Evolutionary conservation across 2,329 filamentous ascomycete species (phyloP), one percentile per base, ranked within the genome.

Genomic region (Microcyclosporella mali): DNA sequence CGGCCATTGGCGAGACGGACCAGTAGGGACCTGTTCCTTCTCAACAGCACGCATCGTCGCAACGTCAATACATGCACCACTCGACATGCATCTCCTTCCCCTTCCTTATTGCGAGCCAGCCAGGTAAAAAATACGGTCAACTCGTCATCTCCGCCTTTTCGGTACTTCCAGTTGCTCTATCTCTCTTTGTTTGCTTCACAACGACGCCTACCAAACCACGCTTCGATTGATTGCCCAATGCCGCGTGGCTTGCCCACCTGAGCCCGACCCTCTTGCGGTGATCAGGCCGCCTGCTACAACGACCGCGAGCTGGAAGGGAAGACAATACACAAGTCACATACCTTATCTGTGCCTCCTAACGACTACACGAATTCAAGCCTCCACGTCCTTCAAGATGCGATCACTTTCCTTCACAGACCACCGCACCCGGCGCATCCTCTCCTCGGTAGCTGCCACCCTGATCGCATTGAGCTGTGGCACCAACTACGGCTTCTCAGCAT

Each of bases 401-500:
- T 17, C 6, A 14, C 40, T 18, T 1, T 29, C 31, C 2, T 25
- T 17, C 30, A 37, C 70, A 39, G 71, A 77, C 52, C 68, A 79
- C 53, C 71, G 75, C 51, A 77, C 73, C 58, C 81, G 81, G 50
- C 84, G 89, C 55, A 73, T 94, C 41, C 68, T 92, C 43, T 89
- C 90, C 52, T 90, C 89, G 56, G 71, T 89, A 45, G 88, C 89
- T 37, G 88, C 88, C 19, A 95, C 88, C 12, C 64, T 81, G 51
- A 88, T 95, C 50, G 81, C 89, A 12, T 73, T 97, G 46, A 88
- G 89, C 47, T 95, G 89, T 65, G 92, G 92, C 39, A 30, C 46
- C 37, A 61, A 95, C 88, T 97, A 98, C 78, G 90, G 89, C 61
- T 98, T 95, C 68, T 95, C 88, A 42, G 90, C 90, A 67, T 98